Percentiles rank a stretch among this genome's conserved stretches.
Conservation (phyloP, 257 asterid species). For the Nicotiana tomentosiformis region DNA sequence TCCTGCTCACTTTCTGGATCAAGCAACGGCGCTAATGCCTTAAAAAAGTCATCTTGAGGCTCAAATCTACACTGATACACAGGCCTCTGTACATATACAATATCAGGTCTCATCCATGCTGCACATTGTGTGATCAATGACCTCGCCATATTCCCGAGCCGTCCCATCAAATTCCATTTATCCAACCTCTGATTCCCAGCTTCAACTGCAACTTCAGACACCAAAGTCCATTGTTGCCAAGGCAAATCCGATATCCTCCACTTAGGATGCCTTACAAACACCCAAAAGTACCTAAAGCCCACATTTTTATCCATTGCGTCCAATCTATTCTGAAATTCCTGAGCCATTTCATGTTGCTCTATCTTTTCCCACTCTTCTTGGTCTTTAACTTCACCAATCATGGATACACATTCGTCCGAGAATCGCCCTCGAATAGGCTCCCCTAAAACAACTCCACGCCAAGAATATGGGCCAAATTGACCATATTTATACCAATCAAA, state of each 20-base stretch:
- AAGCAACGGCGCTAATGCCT: slow-evolving; percentile 52
- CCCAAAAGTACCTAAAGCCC: slow-evolving; percentile 62
- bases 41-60: slow-evolving; percentile 77
- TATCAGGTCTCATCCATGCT: slow-evolving; percentile 98
- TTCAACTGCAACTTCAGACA: slow-evolving; percentile 72
- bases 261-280: slow-evolving; percentile 88
- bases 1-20: slow-evolving; percentile 77
- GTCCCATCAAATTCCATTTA: slow-evolving; percentile 94
- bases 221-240: slow-evolving; percentile 97
- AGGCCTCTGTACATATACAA: slow-evolving; percentile 75
- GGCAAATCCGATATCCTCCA: slow-evolving; percentile 82
- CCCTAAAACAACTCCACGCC: slow-evolving; percentile 96
- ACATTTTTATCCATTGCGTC: slow-evolving; percentile 58
- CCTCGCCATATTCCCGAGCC: slow-evolving; percentile 75
- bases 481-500: slow-evolving; percentile 96
- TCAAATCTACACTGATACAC: slow-evolving; percentile 91
- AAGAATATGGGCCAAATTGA: slow-evolving; percentile 88
- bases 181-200: slow-evolving; percentile 85
- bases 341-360: slow-evolving; percentile 79
- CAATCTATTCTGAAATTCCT: slow-evolving; percentile 52
- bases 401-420: slow-evolving; percentile 65
- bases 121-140: slow-evolving; percentile 80
- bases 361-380: slow-evolving; percentile 97
- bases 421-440: slow-evolving; percentile 80
- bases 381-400: slow-evolving; percentile 76